Percentiles rank a stretch among this genome's conserved stretches.
Conservation (phyloP, 768 basidiomycete genomes). For the Kwoniella botswanensis region DNA sequence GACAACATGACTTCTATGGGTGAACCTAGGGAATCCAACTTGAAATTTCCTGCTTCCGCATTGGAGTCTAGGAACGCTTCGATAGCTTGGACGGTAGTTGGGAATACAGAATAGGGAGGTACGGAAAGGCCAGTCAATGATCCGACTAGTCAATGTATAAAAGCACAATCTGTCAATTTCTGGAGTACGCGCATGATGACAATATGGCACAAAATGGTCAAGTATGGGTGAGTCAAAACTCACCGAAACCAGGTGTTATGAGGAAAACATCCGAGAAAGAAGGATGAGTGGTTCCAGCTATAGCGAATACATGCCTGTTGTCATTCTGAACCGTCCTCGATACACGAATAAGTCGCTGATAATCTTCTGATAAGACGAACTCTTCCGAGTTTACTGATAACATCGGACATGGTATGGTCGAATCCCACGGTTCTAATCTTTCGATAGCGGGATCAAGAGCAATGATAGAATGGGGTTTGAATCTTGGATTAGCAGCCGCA, state of each 20-base stretch:
- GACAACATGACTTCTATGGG: neutral
- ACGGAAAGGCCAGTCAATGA: constrained; percentile 8
- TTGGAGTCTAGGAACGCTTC: constrained; percentile 6
- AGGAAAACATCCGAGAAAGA: constrained; percentile 31
- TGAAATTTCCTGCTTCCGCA: neutral
- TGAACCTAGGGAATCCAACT: constrained; percentile 1
- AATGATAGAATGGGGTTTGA: constrained; percentile 20
- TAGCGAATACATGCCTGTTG: constrained; percentile 15
- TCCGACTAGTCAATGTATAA: constrained; percentile 5
- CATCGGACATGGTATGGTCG: constrained; percentile 23
- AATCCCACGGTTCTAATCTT: constrained; percentile 25
- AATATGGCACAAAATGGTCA: too few relatives aligned
- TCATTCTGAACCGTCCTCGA: constrained; percentile 14
- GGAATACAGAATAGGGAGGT: constrained; percentile 16
- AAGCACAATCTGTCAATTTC: neutral
- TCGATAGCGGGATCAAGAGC: constrained; percentile 29
- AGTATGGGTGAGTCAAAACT: neutral
- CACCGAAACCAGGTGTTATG: constrained; percentile 20
- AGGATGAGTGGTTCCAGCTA: constrained; percentile 26
- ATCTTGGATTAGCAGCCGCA: constrained; percentile 23
- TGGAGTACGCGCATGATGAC: neutral
- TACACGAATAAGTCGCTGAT: constrained; percentile 15
- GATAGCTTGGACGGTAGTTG: neutral
- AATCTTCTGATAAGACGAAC: constrained; percentile 21
- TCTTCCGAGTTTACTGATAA: constrained; percentile 27